Percentiles rank a stretch among this genome's conserved stretches.
These are phyloP conservation scores for Hymenoscyphus fraxineus DNA, from an alignment of 2,329 filamentous ascomycete genomes.

Conservation along the genomic window DNA sequence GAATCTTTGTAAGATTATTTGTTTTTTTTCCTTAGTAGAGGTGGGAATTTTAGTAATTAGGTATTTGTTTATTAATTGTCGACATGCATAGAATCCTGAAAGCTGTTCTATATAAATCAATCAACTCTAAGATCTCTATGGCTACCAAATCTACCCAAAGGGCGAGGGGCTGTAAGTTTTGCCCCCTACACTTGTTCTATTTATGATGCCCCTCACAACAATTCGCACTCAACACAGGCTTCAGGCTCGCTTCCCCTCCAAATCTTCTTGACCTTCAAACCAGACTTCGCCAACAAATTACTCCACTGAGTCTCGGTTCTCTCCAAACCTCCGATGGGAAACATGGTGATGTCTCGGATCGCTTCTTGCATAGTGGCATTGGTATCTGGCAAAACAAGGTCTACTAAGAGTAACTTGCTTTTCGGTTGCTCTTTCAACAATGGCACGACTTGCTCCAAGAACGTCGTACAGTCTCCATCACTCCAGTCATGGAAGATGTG, in stretches of 20 bases:
- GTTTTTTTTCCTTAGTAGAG: too few species aligned
- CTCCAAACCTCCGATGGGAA: slow-evolving; percentile 26
- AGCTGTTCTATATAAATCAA: too few species aligned
- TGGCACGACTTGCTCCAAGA: slow-evolving; percentile 21
- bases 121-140: too few species aligned
- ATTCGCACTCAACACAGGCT: slow-evolving; percentile 7
- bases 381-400: slow-evolving; percentile 26
- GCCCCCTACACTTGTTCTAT: background rate
- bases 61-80: too few species aligned
- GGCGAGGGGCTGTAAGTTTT: too few species aligned
- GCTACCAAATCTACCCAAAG: too few species aligned
- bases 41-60: too few species aligned
- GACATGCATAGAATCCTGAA: too few species aligned
- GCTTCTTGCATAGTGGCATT: slow-evolving; percentile 25
- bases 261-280: slow-evolving; percentile 27
- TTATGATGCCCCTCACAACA: background rate
- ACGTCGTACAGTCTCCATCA: slow-evolving; percentile 20
- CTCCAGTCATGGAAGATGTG: slow-evolving; percentile 28
- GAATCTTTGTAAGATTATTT: too few species aligned
- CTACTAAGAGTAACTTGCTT: slow-evolving; percentile 25
- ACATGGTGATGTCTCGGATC: slow-evolving; percentile 25
- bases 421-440: slow-evolving; percentile 20
- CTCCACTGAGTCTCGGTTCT: slow-evolving; percentile 26
- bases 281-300: slow-evolving; percentile 22
- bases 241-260: slow-evolving; percentile 24